phyloP scores from a whole-genome alignment of 352 stramenopile species.

The Phytophthora fragariae region DNA sequence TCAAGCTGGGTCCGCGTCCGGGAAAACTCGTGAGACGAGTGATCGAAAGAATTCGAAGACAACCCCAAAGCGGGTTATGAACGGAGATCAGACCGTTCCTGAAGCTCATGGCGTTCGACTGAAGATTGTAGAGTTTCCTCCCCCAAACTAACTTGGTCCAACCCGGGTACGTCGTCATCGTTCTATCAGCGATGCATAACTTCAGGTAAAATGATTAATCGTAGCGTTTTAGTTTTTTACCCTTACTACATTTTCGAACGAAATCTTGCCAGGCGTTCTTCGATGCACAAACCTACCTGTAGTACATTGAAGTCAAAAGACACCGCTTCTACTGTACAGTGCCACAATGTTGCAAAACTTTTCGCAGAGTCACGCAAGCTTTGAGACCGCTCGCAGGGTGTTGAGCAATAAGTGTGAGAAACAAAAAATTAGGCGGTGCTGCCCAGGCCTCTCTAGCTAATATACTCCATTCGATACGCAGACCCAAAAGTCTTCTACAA shows the following conservation, averaged over 20 bases:
- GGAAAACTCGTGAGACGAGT: background rate
- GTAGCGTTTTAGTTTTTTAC: no score
- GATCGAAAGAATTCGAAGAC: background rate
- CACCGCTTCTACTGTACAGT: no score
- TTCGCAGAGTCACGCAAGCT: background rate
- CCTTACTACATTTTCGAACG: no score
- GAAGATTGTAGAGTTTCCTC: constrained; percentile 39
- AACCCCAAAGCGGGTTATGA: constrained; percentile 23
- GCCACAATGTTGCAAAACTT: no score
- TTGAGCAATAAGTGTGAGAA: background rate
- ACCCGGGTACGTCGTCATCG: constrained; percentile 25
- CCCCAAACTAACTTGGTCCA: constrained; percentile 25
- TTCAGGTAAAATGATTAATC: background rate
- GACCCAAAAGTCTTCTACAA: no score
- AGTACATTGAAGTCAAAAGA: no score
- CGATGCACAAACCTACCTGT: no score
- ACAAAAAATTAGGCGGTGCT: background rate
- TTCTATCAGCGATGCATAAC: background rate
- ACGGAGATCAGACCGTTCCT: constrained; percentile 31
- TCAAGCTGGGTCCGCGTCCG: background rate
- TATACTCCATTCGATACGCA: background rate
- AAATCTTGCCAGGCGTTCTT: no score
- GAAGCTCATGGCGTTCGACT: constrained; percentile 32
- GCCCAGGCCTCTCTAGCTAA: background rate
- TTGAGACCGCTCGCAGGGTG: background rate